phyloP scores from a whole-genome alignment of 2,329 filamentous ascomycete genomes.

The Ophiobolus disseminans region DNA sequence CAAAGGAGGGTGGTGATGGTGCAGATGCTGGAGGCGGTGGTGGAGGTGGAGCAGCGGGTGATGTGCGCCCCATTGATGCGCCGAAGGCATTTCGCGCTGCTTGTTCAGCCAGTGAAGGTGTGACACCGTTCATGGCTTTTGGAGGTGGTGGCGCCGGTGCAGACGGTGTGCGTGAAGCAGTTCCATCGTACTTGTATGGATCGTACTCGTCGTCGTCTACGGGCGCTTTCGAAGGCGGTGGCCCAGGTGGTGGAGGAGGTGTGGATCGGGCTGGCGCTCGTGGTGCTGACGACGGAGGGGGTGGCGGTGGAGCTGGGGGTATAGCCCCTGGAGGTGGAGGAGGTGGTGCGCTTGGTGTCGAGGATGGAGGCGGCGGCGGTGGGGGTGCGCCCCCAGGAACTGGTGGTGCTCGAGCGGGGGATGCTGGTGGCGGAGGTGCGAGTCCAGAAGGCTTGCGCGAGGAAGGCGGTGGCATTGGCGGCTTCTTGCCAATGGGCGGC shows the following conservation, averaged over 20 bases:
- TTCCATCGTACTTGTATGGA: constrained; percentile 53
- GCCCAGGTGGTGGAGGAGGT: constrained; percentile 32
- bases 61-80: constrained; percentile 38
- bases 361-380: constrained; percentile 47
- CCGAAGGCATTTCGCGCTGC: constrained; percentile 65
- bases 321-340: constrained; percentile 50
- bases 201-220: constrained; percentile 39
- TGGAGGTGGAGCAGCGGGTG: constrained; percentile 52
- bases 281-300: constrained; percentile 44
- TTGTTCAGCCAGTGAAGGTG: constrained; percentile 62
- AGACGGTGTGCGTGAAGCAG: constrained; percentile 30
- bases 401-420: constrained; percentile 52
- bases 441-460: constrained; percentile 65
- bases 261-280: constrained; percentile 21
- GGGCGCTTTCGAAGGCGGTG: constrained; percentile 53
- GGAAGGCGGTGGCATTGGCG: constrained; percentile 64
- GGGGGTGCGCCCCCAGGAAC: constrained; percentile 45
- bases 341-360: constrained; percentile 53
- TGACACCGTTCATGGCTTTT: constrained; percentile 54
- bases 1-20: constrained; percentile 25
- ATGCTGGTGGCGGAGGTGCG: constrained; percentile 51
- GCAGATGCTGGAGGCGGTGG: constrained; percentile 58
- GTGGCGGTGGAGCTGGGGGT: constrained; percentile 37
- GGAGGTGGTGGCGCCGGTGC: constrained; percentile 65
- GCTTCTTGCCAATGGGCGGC: constrained; percentile 78